Evolutionary conservation across 2,329 filamentous ascomycete species (phyloP).

Genomic region (Aciculosporium take): DNA sequence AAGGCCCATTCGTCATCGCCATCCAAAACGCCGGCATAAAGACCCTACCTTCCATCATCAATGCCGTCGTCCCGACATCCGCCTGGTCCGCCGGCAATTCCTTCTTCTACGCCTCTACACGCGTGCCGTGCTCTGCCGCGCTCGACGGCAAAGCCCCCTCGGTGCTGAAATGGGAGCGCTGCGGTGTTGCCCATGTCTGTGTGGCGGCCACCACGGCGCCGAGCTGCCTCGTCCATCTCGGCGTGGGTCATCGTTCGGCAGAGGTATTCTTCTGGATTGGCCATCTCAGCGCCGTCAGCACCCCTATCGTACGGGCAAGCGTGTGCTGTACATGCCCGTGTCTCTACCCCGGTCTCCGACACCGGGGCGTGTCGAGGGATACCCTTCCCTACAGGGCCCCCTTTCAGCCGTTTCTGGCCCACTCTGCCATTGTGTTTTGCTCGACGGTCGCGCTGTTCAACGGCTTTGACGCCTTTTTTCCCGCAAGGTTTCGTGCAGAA

Average conservation of each 20-base stretch:
- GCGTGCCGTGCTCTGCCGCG: conserved; percentile 33
- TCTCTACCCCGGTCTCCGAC: conserved; percentile 51
- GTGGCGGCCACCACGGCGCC: neutral
- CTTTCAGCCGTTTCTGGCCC: conserved; percentile 56
- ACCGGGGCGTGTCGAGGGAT: conserved; percentile 50
- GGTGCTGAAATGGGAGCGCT: conserved; percentile 18
- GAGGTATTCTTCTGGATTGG: neutral
- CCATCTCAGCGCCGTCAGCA: conserved; percentile 51
- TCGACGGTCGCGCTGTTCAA: conserved; percentile 51
- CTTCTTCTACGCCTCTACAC: conserved; percentile 37
- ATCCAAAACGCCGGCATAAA: conserved; percentile 33
- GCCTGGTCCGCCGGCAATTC: conserved; percentile 46
- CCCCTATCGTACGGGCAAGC: conserved; percentile 53
- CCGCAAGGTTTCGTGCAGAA: conserved; percentile 24
- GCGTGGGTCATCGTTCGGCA: neutral
- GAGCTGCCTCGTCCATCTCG: neutral
- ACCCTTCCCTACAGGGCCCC: conserved; percentile 50
- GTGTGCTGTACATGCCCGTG: conserved; percentile 55
- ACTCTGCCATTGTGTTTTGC: conserved; percentile 44
- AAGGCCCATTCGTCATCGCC: conserved; percentile 45
- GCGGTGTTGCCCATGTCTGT: conserved; percentile 16
- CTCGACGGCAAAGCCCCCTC: conserved; percentile 26
- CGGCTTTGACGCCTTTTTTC: conserved; percentile 38
- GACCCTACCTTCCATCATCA: conserved; percentile 35
- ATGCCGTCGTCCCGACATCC: conserved; percentile 42